A percentile compares a stretch with the other conserved stretches of the same genome.
These are phyloP conservation scores for Dissophora ornata DNA, from an alignment of 192 early-diverging fungal genomes.

Conservation along the genomic window DNA sequence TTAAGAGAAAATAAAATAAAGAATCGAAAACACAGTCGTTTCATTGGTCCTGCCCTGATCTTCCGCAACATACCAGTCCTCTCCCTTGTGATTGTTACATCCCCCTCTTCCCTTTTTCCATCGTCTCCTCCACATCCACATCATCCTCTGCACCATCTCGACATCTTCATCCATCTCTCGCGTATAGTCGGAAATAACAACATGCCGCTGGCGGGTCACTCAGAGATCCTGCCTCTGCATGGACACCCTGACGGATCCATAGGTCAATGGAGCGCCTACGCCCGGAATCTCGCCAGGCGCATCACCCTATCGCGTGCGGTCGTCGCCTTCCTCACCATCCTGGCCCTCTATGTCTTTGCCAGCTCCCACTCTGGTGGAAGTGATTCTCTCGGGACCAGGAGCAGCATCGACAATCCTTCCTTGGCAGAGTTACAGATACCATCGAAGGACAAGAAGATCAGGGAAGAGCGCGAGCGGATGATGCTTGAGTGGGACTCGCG, in stretches of 20 bases:
- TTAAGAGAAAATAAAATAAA: too few species aligned
- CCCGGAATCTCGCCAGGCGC: slow-evolving; percentile 20
- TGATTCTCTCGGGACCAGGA: not conserved
- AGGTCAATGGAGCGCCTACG: slow-evolving; percentile 4
- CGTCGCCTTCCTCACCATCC: slow-evolving; percentile 21
- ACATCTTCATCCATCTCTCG: too few species aligned
- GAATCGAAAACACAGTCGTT: too few species aligned
- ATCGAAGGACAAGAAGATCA: slow-evolving; percentile 23
- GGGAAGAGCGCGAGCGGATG: slow-evolving; percentile 27
- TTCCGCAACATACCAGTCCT: too few species aligned
- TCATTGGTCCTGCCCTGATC: too few species aligned
- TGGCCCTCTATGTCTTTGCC: slow-evolving; percentile 20
- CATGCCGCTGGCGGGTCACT: slow-evolving; percentile 37
- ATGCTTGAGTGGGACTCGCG: slow-evolving; percentile 48
- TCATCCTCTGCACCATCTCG: too few species aligned
- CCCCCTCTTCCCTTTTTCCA: too few species aligned
- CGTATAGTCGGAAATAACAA: too few species aligned
- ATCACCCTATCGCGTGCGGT: slow-evolving; percentile 20
- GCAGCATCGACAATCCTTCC: slow-evolving; percentile 6
- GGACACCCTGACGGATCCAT: slow-evolving; percentile 15
- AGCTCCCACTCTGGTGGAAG: not conserved
- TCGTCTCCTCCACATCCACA: too few species aligned
- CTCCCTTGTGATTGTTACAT: too few species aligned
- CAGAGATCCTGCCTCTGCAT: slow-evolving; percentile 46
- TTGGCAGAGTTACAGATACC: not conserved